These are phyloP conservation scores for Rhizophora mangle DNA, from an alignment of 345 rosid genomes.

Conservation along the genomic window DNA sequence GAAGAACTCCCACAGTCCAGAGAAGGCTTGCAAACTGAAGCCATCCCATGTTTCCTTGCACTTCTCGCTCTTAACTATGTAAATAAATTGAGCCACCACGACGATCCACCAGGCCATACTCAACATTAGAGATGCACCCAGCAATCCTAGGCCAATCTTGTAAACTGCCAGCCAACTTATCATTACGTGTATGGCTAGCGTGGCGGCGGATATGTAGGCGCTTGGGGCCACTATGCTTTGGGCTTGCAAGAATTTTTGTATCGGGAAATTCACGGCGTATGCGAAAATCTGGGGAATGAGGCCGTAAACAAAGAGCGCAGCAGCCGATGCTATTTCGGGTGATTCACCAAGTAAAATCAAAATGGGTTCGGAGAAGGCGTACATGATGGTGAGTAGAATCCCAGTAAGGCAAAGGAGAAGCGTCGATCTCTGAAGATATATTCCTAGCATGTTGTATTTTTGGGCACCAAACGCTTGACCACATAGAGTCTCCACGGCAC, in stretches of 20 bases:
- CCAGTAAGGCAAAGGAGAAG: constrained; percentile 47
- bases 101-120: constrained; percentile 27
- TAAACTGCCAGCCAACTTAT: constrained; percentile 21
- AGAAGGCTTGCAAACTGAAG: constrained; percentile 18
- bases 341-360: constrained; percentile 52
- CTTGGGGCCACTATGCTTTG: constrained; percentile 28
- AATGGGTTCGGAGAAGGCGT: constrained; percentile 49
- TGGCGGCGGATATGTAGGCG: constrained; percentile 19
- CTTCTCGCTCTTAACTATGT: constrained; percentile 6
- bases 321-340: constrained; percentile 48
- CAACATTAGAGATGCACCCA: constrained; percentile 24
- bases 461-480: constrained; percentile 87
- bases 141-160: constrained; percentile 12
- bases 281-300: constrained; percentile 31
- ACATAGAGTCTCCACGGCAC: constrained; percentile 77
- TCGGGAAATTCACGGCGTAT: constrained; percentile 54
- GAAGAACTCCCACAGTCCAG: constrained; percentile 18
- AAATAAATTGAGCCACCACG: constrained; percentile 16
- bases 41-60: constrained; percentile 27
- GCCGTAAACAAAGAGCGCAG: constrained; percentile 38
- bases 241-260: constrained; percentile 32
- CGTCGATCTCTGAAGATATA: constrained; percentile 68
- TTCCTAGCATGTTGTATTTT: constrained; percentile 58
- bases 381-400: constrained; percentile 44
- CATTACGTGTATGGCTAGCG: constrained; percentile 15